Conservation (phyloP, 1,284 basidiomycete genomes). For the Papiliotrema flavescens region DNA sequence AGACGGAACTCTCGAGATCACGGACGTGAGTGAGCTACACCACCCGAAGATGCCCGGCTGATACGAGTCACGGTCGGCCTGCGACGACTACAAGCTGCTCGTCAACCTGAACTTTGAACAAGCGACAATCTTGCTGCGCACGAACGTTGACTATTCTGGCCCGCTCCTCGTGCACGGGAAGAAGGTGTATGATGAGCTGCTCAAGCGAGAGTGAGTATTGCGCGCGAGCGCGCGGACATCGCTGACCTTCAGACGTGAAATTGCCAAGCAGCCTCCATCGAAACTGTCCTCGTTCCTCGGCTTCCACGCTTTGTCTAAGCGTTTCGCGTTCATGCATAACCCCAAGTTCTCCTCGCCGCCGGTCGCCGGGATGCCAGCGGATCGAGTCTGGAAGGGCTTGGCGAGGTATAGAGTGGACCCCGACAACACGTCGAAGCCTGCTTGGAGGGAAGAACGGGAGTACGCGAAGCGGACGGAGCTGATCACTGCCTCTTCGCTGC, state of each 20-base stretch:
- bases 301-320: constrained; percentile 37
- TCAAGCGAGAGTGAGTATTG: constrained; percentile 52
- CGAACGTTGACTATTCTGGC: constrained; percentile 70
- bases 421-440: constrained; percentile 10
- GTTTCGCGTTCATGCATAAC: constrained; percentile 36
- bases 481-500: constrained; percentile 68
- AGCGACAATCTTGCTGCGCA: constrained; percentile 63
- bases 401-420: constrained; percentile 47
- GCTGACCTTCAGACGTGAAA: constrained; percentile 16
- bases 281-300: constrained; percentile 32
- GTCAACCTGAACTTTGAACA: constrained; percentile 66
- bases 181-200: constrained; percentile 59
- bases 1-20: constrained; percentile 71
- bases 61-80: constrained; percentile 65
- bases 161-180: constrained; percentile 65
- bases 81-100: constrained; percentile 75
- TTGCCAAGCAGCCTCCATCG: constrained; percentile 36
- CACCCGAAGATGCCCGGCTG: neutral
- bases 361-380: constrained; percentile 33
- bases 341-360: constrained; percentile 37
- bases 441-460: constrained; percentile 53
- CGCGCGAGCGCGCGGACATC: neutral
- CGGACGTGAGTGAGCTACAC: constrained; percentile 63
- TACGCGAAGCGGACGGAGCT: constrained; percentile 83
- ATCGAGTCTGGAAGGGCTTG: constrained; percentile 50